Conservation (phyloP, 2,329 filamentous ascomycete species). For the Calonectria pteridis region DNA sequence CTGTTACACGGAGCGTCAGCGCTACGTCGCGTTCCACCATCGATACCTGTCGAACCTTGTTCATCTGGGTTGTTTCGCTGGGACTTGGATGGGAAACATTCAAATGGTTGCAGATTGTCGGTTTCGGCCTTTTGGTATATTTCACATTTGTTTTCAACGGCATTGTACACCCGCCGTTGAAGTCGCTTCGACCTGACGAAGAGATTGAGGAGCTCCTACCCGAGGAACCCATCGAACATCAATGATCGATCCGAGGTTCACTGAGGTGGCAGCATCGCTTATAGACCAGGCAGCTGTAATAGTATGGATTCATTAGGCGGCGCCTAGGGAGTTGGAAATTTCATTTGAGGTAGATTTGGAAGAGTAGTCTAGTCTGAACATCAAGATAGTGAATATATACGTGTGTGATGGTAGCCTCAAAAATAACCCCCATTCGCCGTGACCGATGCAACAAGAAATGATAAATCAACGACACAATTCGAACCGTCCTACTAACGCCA, state of each 20-base stretch:
- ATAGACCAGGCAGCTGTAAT: not conserved
- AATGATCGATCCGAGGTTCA: conserved; percentile 31
- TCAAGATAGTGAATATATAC: conserved; percentile 4
- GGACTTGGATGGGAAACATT: conserved; percentile 96
- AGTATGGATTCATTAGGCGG: conserved; percentile 1
- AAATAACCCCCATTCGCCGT: conserved; percentile 24
- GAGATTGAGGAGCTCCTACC: conserved; percentile 77
- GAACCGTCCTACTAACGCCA: conserved; percentile 32
- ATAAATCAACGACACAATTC: conserved; percentile 21
- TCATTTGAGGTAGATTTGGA: conserved; percentile 6
- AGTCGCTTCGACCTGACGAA: conserved; percentile 69
- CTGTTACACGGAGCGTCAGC: conserved; percentile 88
- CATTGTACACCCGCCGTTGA: conserved; percentile 85
- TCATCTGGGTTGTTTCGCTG: conserved; percentile 97
- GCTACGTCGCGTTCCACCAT: conserved; percentile 96
- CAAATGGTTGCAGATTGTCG: conserved; percentile 94
- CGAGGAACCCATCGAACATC: conserved; percentile 87
- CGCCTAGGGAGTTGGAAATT: conserved; percentile 20
- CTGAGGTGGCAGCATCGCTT: not conserved
- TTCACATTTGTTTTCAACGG: conserved; percentile 98
- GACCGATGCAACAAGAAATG: conserved; percentile 28
- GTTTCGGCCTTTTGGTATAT: conserved; percentile 92
- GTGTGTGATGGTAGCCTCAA: conserved; percentile 6
- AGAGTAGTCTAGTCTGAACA: conserved; percentile 14
- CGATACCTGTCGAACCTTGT: conserved; percentile 95